These are phyloP conservation scores for Microbotryomycetes sp. DNA, from an alignment of 1,284 basidiomycete genomes.

Conservation along the genomic window DNA sequence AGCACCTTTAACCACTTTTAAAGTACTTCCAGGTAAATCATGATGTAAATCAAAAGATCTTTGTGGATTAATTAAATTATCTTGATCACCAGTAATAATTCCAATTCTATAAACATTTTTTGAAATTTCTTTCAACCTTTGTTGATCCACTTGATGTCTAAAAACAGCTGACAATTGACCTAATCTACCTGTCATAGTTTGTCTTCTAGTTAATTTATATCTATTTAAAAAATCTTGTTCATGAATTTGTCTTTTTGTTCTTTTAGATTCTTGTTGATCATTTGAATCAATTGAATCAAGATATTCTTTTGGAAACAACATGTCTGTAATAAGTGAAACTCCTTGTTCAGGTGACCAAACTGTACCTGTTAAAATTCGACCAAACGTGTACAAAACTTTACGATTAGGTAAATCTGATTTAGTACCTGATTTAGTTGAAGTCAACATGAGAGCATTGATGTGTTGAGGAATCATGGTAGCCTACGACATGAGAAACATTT, in stretches of 20 bases:
- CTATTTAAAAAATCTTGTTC: slow-evolving; percentile 52
- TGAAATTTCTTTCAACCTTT: slow-evolving; percentile 55
- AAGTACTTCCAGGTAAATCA: slow-evolving; percentile 50
- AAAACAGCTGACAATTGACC: slow-evolving; percentile 69
- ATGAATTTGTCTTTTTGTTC: background rate
- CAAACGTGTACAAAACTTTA: slow-evolving; percentile 19
- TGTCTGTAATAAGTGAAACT: slow-evolving; percentile 50
- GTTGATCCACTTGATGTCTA: slow-evolving; percentile 51
- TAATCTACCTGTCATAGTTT: slow-evolving; percentile 57
- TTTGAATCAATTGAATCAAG: slow-evolving; percentile 41
- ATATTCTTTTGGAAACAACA: slow-evolving; percentile 59
- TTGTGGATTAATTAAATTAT: slow-evolving; percentile 56
- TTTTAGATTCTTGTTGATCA: slow-evolving; percentile 9
- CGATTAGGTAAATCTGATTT: background rate
- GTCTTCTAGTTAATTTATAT: slow-evolving; percentile 54
- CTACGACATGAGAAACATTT: slow-evolving; percentile 49
- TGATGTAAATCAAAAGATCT: slow-evolving; percentile 57
- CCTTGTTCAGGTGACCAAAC: slow-evolving; percentile 8
- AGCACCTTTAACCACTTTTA: slow-evolving; percentile 19
- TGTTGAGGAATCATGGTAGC: slow-evolving; percentile 59
- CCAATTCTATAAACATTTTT: slow-evolving; percentile 55
- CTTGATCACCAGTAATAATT: slow-evolving; percentile 68
- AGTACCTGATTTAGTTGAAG: slow-evolving; percentile 62
- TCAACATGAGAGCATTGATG: slow-evolving; percentile 59
- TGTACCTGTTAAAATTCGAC: slow-evolving; percentile 11